Evolutionary conservation across 2,329 filamentous ascomycete genomes (phyloP), one percentile per base, ranked within the genome.

Genomic region (Aspergillus ruber): DNA sequence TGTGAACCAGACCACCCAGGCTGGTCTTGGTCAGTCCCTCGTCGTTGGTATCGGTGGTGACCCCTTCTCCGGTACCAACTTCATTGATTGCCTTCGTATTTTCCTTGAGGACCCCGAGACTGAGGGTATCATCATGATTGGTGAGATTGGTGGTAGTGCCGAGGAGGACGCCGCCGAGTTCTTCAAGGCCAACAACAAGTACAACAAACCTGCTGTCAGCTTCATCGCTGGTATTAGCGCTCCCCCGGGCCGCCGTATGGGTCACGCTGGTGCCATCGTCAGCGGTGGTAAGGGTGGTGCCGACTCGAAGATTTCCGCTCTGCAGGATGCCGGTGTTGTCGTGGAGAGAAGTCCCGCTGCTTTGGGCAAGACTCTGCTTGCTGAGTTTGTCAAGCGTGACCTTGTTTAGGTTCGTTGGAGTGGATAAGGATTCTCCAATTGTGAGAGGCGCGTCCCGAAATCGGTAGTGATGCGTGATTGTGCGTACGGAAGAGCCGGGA

Each of bases 41-140:
- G 93, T 98, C 65, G 88, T 98, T 64, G 93, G 93, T 67, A 97
- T 98, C 64, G 93, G 93, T 56, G 93, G 93, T 76, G 93, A 98
- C 76, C 93, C 93, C 63, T 98, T 98, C 81, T 91, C 86, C 65
- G 93, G 93, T 63, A 97, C 93, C 74, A 97, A 95, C 83, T 98
- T 97, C 80, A 97, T 98, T 75, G 93, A 98, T 82, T 96, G 91
- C 81, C 81, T 98, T 62, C 87, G 88, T 69, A 89, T 97, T 68
- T 98, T 98, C 83, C 83, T 95, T 63, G 80, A 94, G 72, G 93
- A 98, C 72, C 81, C 86, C 70, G 89, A 95, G 77, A 98, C 93
- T 35, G 93, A 98, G 69, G 93, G 93, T 68, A 96, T 98, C 76
- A 96, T 98, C 78, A 96, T 98, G 93, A 97, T 98, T 71, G 93